phyloP scores from a whole-genome alignment of 106 monocot species.

The Apostasia ramifera region DNA sequence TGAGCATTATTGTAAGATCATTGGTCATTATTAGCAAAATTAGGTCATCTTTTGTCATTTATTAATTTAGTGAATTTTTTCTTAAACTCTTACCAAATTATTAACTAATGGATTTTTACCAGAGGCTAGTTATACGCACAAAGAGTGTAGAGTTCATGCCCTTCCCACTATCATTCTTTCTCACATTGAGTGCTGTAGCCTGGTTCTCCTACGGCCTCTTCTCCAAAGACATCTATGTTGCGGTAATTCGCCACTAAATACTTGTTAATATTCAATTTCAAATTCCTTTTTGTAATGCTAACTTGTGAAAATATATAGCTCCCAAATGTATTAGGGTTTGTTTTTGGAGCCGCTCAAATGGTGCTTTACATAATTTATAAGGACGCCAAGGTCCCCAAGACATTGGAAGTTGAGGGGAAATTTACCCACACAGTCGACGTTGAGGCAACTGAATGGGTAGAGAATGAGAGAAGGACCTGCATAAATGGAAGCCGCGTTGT shows the following conservation, averaged over 20 bases:
- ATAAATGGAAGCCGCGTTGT: neutral
- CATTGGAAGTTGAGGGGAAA: neutral
- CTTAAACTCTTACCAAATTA: neutral
- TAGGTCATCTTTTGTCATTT: neutral
- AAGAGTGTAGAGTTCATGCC: constrained; percentile 50
- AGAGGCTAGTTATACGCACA: constrained; percentile 34
- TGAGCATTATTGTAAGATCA: constrained; percentile 36
- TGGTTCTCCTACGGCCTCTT: constrained; percentile 32
- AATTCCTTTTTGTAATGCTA: neutral
- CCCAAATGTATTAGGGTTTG: constrained; percentile 36
- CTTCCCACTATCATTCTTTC: constrained; percentile 27
- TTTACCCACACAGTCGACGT: neutral
- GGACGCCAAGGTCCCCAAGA: constrained; percentile 9
- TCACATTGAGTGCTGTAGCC: constrained; percentile 28
- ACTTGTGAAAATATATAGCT: constrained; percentile 8
- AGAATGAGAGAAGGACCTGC: neutral
- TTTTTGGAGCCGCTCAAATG: constrained; percentile 38
- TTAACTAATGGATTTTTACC: neutral
- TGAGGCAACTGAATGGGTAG: neutral
- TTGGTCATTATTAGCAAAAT: neutral
- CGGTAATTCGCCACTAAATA: constrained; percentile 7
- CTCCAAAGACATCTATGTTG: constrained; percentile 27
- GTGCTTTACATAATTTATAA: constrained; percentile 28
- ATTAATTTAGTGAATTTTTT: neutral
- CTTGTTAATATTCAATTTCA: neutral